Percentiles rank a stretch among this genome's conserved stretches.
Evolutionary conservation across 202 grass and related monocot species (phyloP).

Genomic region (Setaria italica): DNA sequence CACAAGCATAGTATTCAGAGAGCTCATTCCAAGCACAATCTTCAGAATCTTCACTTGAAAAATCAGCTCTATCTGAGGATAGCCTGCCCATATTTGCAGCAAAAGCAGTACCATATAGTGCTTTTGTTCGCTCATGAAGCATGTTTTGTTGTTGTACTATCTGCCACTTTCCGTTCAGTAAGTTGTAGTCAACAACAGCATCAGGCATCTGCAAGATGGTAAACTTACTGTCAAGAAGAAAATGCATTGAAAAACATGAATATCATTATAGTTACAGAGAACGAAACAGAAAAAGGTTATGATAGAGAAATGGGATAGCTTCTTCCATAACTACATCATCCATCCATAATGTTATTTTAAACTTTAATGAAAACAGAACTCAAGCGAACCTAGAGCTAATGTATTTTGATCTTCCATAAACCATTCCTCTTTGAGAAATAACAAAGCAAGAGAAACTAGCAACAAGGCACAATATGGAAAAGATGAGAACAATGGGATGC

Average conservation of each 20-base stretch:
- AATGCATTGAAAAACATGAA: conserved; percentile 16
- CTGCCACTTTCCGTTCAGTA: conserved; percentile 80
- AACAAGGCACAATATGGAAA: too few relatives aligned
- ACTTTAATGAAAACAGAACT: conserved; percentile 1
- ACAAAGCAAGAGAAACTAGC: too few relatives aligned
- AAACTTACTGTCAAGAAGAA: conserved; percentile 32
- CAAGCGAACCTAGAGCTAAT: neutral
- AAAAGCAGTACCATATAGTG: conserved; percentile 75
- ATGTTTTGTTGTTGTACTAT: conserved; percentile 97
- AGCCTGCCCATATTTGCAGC: conserved; percentile 52
- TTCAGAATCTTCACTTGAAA: conserved; percentile 50
- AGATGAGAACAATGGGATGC: neutral
- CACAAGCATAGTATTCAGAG: conserved; percentile 89
- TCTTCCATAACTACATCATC: conserved; percentile 31
- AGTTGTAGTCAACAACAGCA: conserved; percentile 95
- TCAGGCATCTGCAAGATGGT: conserved; percentile 81
- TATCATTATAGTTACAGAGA: neutral
- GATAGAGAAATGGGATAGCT: neutral
- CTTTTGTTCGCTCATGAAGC: conserved; percentile 83
- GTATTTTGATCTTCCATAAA: neutral
- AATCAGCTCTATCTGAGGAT: conserved; percentile 51
- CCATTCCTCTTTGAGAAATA: too few relatives aligned
- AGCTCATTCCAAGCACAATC: conserved; percentile 82
- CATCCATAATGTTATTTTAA: neutral
- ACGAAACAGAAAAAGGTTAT: neutral